phyloP scores from a whole-genome alignment of 495 filamentous ascomycete species.

The Aspergillus ostianus region DNA sequence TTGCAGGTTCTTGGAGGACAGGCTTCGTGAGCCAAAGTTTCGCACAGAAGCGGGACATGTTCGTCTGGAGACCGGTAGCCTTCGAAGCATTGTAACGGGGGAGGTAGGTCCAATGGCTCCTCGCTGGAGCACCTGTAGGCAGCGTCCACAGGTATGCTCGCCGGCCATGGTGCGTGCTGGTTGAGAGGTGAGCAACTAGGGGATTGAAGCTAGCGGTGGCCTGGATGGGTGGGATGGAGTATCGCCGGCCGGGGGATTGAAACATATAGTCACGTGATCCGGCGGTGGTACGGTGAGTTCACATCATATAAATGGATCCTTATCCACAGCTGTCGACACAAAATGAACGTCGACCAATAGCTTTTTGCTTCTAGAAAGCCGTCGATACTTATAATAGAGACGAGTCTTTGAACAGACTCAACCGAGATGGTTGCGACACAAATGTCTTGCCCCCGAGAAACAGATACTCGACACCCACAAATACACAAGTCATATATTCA shows the following conservation, averaged over 20 bases:
- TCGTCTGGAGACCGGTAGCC: slow-evolving; percentile 25
- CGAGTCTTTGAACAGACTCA: too few species aligned
- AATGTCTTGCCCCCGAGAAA: too few species aligned
- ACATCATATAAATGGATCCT: too few species aligned
- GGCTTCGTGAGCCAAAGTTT: slow-evolving; percentile 32
- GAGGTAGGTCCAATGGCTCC: slow-evolving; percentile 20
- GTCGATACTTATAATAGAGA: too few species aligned
- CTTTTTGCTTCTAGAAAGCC: background rate
- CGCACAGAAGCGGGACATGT: slow-evolving; percentile 29
- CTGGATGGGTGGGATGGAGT: background rate
- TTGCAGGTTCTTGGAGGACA: slow-evolving; percentile 14
- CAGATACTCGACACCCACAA: too few species aligned
- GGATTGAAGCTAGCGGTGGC: too few species aligned
- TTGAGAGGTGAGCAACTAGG: background rate
- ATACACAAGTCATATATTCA: too few species aligned
- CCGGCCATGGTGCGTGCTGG: slow-evolving; percentile 34
- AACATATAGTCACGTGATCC: slow-evolving; percentile 5
- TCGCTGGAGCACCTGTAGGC: slow-evolving; percentile 38
- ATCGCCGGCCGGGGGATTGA: background rate
- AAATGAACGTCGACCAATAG: background rate
- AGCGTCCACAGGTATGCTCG: slow-evolving; percentile 44
- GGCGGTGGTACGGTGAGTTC: too few species aligned
- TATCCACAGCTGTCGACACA: too few species aligned
- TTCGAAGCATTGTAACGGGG: slow-evolving; percentile 22
- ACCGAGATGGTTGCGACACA: too few species aligned